phyloP scores from a whole-genome alignment of 1,284 basidiomycete species.

The Ustilago lituana region DNA sequence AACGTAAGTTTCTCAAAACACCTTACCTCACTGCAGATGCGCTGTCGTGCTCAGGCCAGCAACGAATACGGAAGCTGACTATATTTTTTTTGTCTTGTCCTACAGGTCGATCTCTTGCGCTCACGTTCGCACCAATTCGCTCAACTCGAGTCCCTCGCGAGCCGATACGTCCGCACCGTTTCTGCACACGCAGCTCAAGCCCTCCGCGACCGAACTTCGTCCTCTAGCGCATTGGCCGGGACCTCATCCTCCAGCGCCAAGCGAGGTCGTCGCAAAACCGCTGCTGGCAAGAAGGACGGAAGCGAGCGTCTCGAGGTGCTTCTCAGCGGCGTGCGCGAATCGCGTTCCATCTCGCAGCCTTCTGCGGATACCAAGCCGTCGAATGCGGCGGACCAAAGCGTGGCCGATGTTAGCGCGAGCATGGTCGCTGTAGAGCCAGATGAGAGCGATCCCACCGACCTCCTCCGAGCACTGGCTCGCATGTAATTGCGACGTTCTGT shows the following conservation, averaged over 20 bases:
- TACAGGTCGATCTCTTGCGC: conserved; percentile 47
- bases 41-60: background rate
- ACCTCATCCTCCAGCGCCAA: conserved; percentile 27
- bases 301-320: conserved; percentile 44
- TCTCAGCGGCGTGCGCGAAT: conserved; percentile 50
- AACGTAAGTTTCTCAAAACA: conserved; percentile 26
- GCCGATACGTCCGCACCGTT: conserved; percentile 43
- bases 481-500: too few species aligned
- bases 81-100: too few species aligned
- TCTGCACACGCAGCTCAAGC: conserved; percentile 51
- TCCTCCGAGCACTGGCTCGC: conserved; percentile 41
- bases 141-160: conserved; percentile 46
- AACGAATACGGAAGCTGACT: too few species aligned
- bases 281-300: conserved; percentile 11
- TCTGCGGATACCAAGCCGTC: conserved; percentile 1
- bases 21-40: too few species aligned
- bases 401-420: conserved; percentile 29
- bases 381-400: conserved; percentile 20
- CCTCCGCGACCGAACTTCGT: conserved; percentile 42
- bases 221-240: conserved; percentile 33
- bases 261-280: conserved; percentile 25
- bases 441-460: conserved; percentile 50
- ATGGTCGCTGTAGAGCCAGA: conserved; percentile 36
- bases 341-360: conserved; percentile 21
- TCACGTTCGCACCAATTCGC: conserved; percentile 46